Conservation (phyloP, 78 protist species). For the Creolimax fragrantissima region DNA sequence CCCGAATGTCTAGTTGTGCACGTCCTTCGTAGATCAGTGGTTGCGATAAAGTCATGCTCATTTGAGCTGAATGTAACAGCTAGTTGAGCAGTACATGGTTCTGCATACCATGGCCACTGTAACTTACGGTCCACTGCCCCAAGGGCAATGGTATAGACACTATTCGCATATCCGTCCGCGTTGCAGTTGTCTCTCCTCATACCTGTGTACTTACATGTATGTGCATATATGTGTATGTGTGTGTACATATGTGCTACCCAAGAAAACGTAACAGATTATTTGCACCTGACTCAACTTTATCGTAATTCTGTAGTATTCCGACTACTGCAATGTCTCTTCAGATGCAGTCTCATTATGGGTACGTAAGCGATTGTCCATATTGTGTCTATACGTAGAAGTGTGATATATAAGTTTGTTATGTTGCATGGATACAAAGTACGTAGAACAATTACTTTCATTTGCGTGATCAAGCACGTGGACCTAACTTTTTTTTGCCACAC, state of each 20-base stretch:
- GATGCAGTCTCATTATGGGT: background rate
- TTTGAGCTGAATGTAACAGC: conserved; percentile 10
- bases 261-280: too few species aligned
- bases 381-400: background rate
- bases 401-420: background rate
- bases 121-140: conserved; percentile 7
- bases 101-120: conserved; percentile 6
- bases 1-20: conserved; percentile 25
- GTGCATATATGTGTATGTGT: background rate
- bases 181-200: conserved; percentile 10
- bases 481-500: too few species aligned
- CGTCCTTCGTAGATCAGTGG: background rate
- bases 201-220: background rate
- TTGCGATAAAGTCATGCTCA: background rate
- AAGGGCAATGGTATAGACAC: background rate
- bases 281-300: too few species aligned
- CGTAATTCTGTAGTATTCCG: too few species aligned
- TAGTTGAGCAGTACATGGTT: background rate
- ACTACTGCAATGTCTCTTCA: too few species aligned
- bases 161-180: conserved; percentile 8
- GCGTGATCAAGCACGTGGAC: too few species aligned
- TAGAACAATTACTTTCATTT: too few species aligned
- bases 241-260: background rate
- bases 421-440: background rate
- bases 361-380: background rate